Evolutionary conservation across 176 grass and related monocot genomes (phyloP).

Genomic region (Bonia amplexicaulis): DNA sequence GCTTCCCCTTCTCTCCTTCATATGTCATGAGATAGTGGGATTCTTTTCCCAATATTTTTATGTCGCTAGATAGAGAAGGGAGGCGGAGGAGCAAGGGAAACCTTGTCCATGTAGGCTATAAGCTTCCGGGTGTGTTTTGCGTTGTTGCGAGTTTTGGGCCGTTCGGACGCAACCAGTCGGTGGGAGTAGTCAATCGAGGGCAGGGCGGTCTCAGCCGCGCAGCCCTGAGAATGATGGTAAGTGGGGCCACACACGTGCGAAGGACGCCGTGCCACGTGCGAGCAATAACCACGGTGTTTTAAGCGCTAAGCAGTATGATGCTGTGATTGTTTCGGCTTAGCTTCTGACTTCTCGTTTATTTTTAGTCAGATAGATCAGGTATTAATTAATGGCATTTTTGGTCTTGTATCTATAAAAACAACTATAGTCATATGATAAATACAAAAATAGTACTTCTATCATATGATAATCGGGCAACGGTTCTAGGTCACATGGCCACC

Average conservation of each 20-base stretch:
- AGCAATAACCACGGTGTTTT: slow-evolving; percentile 36
- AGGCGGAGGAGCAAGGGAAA: not conserved
- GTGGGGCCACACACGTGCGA: slow-evolving; percentile 41
- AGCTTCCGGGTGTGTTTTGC: not conserved
- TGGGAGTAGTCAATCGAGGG: slow-evolving; percentile 26
- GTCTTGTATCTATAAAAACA: no score
- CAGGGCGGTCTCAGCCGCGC: not conserved
- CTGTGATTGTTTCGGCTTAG: no score
- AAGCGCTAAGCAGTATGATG: slow-evolving; percentile 20
- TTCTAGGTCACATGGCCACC: no score
- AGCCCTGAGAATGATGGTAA: slow-evolving; percentile 30
- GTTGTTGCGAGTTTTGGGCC: slow-evolving; percentile 7
- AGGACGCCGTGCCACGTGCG: slow-evolving; percentile 30
- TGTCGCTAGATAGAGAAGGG: not conserved
- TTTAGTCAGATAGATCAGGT: no score
- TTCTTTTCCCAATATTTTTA: slow-evolving; percentile 44
- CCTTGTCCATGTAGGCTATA: not conserved
- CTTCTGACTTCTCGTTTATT: no score
- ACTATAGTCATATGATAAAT: no score
- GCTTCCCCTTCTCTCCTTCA: slow-evolving; percentile 28
- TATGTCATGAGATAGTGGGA: slow-evolving; percentile 61
- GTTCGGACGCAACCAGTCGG: slow-evolving; percentile 7
- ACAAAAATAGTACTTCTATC: no score
- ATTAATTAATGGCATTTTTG: no score
- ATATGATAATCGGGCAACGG: no score